A percentile compares a stretch with the other conserved stretches of the same genome.
phyloP scores from a whole-genome alignment of 768 basidiomycete species.

The Termitomyces sp. region DNA sequence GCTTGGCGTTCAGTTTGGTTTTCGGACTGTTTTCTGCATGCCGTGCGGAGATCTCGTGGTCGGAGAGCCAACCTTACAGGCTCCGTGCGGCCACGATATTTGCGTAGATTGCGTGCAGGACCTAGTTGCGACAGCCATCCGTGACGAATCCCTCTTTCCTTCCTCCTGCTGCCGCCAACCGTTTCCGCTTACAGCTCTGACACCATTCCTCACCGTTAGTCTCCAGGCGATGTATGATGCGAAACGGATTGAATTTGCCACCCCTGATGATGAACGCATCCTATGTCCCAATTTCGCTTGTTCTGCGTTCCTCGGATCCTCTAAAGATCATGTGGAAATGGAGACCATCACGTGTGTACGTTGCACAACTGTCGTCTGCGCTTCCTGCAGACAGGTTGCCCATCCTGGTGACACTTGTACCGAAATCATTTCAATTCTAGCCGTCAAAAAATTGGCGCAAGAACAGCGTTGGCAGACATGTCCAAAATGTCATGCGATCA shows the following conservation, averaged over 20 bases:
- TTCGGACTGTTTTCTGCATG: constrained; percentile 16
- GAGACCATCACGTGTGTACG: constrained; percentile 26
- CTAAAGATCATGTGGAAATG: constrained; percentile 12
- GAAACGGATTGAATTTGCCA: constrained; percentile 47
- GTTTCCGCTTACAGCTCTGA: constrained; percentile 26
- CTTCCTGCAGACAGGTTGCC: constrained; percentile 42
- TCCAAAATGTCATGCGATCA: constrained; percentile 51
- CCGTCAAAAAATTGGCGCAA: constrained; percentile 42
- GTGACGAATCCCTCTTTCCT: constrained; percentile 52
- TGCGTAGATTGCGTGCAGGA: constrained; percentile 40
- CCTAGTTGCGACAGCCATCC: constrained; percentile 38
- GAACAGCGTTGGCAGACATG: constrained; percentile 58
- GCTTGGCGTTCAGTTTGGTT: constrained; percentile 14
- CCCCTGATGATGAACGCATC: constrained; percentile 37
- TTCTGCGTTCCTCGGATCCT: constrained; percentile 50
- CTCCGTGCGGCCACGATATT: constrained; percentile 45
- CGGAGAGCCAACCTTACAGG: constrained; percentile 27
- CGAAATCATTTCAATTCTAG: constrained; percentile 37
- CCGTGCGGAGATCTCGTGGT: constrained; percentile 18
- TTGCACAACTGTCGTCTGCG: constrained; percentile 43
- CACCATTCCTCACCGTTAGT: constrained; percentile 25
- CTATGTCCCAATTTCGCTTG: constrained; percentile 52
- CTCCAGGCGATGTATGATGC: constrained; percentile 30
- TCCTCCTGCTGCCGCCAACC: constrained; percentile 45
- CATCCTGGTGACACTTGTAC: constrained; percentile 41